Base-by-base conservation (phyloP, 768 basidiomycete genomes). In the Trametes maxima region DNA sequence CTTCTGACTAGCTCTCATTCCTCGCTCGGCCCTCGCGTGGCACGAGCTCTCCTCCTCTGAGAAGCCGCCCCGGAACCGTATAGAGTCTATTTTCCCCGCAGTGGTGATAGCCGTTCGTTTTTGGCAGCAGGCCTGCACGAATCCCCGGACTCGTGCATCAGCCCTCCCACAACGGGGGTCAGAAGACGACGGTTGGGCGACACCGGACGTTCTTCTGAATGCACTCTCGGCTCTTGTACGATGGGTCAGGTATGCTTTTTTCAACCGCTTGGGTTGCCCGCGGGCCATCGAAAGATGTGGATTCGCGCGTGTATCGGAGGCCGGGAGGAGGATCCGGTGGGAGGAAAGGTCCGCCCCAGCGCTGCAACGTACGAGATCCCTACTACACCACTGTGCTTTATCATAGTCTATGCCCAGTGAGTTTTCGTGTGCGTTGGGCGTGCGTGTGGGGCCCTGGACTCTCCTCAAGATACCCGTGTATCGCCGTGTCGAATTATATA, bases 1-100 rank as follows among this genome's bases (percentile, higher is more conserved):
- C 60, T 62, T 62, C 60, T 56, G 60, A 62, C 54, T 56, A 45
- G 54, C 49, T 24, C 17, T 21, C 8, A 22, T 37, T 42, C 47
- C 33, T 39, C 54, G 35, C 37, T 13, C 47, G 47, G 43, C 19
- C 52, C 42, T 36, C 43, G 22, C 35, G 51, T 25, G 28, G 28
- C 28, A 33, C 28, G 36, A 60, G 37, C 45, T 5, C 22, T 58
- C 48, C 14, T 6, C 45, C 45, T 24, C 12, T 19, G 21, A 22
- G 12, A 22, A 33, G 57, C 44, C 50, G 28, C 40, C 5, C 48
- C 48, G 57, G 40, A 19, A 17, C 57, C 48, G 57, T 42, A 42
- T 14, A 13, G 16, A 28, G 40, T 35, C 40, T 11, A 19, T 39
- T 47, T 28, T 51, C 48, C 19, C 48, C 57, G 47, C 47, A 42